Conservation (phyloP, 345 rosid species). For the Rhodomyrtus tomentosa region DNA sequence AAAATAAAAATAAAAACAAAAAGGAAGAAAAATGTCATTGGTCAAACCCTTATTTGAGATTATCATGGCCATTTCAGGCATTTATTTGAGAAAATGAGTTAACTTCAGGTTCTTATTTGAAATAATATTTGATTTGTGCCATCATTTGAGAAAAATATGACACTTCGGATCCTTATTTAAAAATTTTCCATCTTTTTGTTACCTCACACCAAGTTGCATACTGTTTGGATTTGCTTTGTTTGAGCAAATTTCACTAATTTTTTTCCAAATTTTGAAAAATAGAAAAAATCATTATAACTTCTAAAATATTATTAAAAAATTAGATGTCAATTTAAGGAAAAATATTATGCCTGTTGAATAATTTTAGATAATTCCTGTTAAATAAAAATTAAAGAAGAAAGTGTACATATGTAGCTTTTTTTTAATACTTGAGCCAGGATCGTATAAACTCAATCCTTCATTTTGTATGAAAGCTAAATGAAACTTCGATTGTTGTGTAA, state of each 20-base stretch:
- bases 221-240: background rate
- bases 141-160: no score
- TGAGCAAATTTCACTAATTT: background rate
- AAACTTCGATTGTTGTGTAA: background rate
- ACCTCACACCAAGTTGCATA: background rate
- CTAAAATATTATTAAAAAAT: background rate
- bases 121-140: no score
- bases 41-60: no score
- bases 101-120: no score
- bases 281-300: background rate
- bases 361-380: background rate
- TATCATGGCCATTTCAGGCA: no score
- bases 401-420: background rate
- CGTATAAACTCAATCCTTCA: background rate
- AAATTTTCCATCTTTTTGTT: background rate
- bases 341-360: background rate
- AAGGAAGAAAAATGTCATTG: no score
- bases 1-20: no score
- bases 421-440: background rate
- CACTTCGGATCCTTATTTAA: no score
- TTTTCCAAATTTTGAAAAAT: background rate
- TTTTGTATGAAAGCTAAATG: background rate
- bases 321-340: background rate
- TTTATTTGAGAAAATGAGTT: no score
- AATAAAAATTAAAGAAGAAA: background rate